Percentiles rank a stretch among this genome's conserved stretches.
phyloP scores from a whole-genome alignment of 148 eudicot genomes.

The Heliosperma pusillum region DNA sequence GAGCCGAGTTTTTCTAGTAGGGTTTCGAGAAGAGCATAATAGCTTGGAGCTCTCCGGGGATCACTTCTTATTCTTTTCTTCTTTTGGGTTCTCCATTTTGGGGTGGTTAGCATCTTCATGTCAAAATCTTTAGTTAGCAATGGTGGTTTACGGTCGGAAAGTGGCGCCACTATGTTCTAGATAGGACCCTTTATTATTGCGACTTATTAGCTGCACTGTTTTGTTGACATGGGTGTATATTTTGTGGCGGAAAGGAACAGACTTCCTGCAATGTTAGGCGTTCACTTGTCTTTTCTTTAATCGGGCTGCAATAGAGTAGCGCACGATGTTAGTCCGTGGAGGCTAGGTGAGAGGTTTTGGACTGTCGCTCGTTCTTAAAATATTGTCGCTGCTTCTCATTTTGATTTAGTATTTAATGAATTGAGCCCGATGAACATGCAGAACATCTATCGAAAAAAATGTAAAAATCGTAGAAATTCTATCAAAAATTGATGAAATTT shows the following conservation, averaged over 20 bases:
- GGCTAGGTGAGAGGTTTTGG: too few species aligned
- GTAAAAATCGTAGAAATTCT: too few species aligned
- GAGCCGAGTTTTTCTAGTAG: slow-evolving; percentile 33
- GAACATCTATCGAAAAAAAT: too few species aligned
- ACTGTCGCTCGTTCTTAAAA: too few species aligned
- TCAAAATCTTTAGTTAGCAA: too few species aligned
- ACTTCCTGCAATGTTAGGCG: slow-evolving; percentile 1
- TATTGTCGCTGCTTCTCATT: too few species aligned
- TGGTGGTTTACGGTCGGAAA: not conserved
- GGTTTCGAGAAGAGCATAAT: slow-evolving; percentile 4
- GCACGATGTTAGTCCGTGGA: too few species aligned
- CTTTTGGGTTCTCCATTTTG: slow-evolving; percentile 10
- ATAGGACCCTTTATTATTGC: not conserved
- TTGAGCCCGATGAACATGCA: too few species aligned
- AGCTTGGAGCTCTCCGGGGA: not conserved
- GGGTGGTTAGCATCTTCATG: not conserved
- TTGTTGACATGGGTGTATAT: slow-evolving; percentile 19
- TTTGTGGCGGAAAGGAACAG: slow-evolving; percentile 10
- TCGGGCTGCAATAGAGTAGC: too few species aligned
- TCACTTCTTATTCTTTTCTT: slow-evolving; percentile 7
- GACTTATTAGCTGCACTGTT: not conserved
- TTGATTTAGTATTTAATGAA: too few species aligned
- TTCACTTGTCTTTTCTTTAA: not conserved
- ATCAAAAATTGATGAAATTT: too few species aligned
- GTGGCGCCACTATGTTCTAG: not conserved